These are phyloP conservation scores for Alternaria consortialis DNA, from an alignment of 2,329 filamentous ascomycete genomes.

Conservation along the genomic window DNA sequence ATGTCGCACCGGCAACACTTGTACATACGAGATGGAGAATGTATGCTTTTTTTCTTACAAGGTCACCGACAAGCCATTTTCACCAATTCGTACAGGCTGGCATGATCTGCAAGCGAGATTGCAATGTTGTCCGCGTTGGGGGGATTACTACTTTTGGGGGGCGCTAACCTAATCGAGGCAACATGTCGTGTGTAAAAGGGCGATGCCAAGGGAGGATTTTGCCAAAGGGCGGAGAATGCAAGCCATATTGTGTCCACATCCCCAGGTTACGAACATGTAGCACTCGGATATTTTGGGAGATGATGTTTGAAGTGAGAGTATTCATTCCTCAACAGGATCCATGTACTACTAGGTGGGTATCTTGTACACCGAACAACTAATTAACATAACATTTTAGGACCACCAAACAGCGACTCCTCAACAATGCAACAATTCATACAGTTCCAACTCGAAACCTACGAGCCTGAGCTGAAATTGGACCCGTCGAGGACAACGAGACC, in stretches of 20 bases:
- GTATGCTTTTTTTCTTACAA: too few species aligned
- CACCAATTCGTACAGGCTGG: not conserved
- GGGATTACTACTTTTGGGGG: not conserved
- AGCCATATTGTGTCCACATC: not conserved
- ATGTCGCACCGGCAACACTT: not conserved
- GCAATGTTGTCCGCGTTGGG: not conserved
- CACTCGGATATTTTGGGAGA: not conserved
- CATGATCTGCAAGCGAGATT: not conserved
- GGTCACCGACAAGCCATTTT: not conserved
- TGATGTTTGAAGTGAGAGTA: constrained; percentile 1
- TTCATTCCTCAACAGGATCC: constrained; percentile 17
- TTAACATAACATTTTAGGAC: constrained; percentile 28
- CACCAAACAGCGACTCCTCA: constrained; percentile 12
- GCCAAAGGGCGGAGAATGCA: constrained; percentile 1
- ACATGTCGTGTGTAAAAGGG: constrained; percentile 18
- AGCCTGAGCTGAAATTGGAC: constrained; percentile 34
- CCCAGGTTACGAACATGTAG: not conserved
- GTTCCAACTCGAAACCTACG: constrained; percentile 13
- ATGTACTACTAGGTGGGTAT: constrained; percentile 32
- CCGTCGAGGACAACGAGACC: constrained; percentile 65
- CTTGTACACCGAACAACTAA: constrained; percentile 25
- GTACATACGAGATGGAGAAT: not conserved
- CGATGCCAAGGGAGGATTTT: constrained; percentile 10
- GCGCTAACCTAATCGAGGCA: constrained; percentile 18
- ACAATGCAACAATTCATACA: constrained; percentile 6